Evolutionary conservation across 768 basidiomycete species (phyloP).

Genomic region (Kwoniella botswanensis): DNA sequence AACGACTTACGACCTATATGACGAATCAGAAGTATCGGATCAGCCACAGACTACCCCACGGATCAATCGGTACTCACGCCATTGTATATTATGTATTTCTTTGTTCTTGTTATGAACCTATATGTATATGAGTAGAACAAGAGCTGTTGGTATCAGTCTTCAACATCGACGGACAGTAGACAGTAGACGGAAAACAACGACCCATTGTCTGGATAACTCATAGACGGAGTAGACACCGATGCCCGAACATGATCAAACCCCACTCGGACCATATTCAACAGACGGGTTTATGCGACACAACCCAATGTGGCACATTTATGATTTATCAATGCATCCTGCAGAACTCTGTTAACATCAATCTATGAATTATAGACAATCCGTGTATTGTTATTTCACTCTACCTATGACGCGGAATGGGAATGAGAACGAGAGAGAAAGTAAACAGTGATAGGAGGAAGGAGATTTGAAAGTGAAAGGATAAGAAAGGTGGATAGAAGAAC

Average conservation of each 20-base stretch:
- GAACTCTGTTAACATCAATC: neutral
- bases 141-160: too few species aligned
- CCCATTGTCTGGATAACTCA: neutral
- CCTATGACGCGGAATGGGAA: too few species aligned
- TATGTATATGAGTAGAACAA: neutral
- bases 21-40: neutral
- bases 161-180: too few species aligned
- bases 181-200: neutral
- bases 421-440: too few species aligned
- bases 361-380: neutral
- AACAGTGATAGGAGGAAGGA: too few species aligned
- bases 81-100: neutral
- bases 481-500: too few species aligned
- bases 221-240: slow-evolving; percentile 2
- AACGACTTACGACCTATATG: slow-evolving; percentile 6
- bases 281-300: slow-evolving; percentile 4
- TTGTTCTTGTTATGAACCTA: neutral
- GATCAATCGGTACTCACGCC: slow-evolving; percentile 8
- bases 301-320: neutral
- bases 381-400: neutral
- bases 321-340: neutral
- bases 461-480: too few species aligned
- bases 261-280: neutral
- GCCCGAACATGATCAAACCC: neutral
- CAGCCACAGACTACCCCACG: too few species aligned